Evolutionary conservation across 1,284 basidiomycete species (phyloP).

Genomic region (Rhodofomes roseus): DNA sequence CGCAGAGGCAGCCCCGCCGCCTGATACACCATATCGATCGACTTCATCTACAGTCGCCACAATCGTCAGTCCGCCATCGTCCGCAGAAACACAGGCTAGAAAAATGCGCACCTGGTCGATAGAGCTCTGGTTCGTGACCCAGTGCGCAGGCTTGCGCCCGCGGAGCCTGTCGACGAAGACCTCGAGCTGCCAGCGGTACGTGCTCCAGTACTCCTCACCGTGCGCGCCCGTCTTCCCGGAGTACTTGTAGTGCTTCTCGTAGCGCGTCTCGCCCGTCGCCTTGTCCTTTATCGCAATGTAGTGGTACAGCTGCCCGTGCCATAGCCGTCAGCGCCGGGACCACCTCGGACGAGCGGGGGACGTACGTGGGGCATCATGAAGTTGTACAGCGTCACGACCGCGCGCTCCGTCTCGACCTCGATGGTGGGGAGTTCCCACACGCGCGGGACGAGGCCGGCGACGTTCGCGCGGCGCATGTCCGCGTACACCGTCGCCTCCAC

Average conservation of each 20-base stretch:
- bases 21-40: neutral
- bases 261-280: conserved; percentile 14
- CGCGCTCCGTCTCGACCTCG: conserved; percentile 18
- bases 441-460: conserved; percentile 13
- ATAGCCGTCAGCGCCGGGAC: neutral
- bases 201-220: neutral
- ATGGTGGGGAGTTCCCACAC: conserved; percentile 17
- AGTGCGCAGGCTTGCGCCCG: neutral
- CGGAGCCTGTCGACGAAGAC: neutral
- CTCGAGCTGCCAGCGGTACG: neutral
- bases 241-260: conserved; percentile 15
- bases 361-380: conserved; percentile 13
- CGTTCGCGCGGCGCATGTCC: conserved; percentile 17
- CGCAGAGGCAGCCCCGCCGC: neutral
- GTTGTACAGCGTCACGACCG: conserved; percentile 15
- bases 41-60: no score
- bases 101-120: neutral
- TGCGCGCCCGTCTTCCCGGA: neutral
- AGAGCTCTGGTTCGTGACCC: neutral
- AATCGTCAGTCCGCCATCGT: no score
- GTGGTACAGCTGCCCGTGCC: conserved; percentile 17
- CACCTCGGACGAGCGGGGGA: neutral
- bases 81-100: neutral
- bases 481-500: conserved; percentile 15
- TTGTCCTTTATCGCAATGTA: conserved; percentile 21